Base-by-base conservation (phyloP, 176 grass and related monocot species). In the Zizania latifolia region DNA sequence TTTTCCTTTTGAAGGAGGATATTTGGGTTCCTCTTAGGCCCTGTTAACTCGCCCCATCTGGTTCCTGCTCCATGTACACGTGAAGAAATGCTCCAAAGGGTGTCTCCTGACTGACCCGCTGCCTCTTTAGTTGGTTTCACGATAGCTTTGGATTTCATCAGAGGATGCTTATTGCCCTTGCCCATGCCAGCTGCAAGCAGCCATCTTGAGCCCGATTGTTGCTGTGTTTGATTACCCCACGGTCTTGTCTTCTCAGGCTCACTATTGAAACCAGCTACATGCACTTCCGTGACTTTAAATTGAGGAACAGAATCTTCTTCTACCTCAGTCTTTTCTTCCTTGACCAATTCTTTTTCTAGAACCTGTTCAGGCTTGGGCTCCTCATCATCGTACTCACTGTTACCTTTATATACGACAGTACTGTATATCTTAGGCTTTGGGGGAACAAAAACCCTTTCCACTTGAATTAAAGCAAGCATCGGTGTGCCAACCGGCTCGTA, bases 381-480 rank as follows among this genome's bases (percentile, higher is more conserved):
- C 64, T 92, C 89, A 9, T 92, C 85, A 56, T 78, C 53, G 65
- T 86, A 79, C 68, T 89, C 86, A 5, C 59, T 89, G 72, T 86
- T 95, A 21, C 85, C 82, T 84, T 84, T 92, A 28, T 84, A 79
- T 17, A 73, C 79, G 21, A 99, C 69, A 29, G 82, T 84, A 82
- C 28, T 84, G 36, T 88, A 99, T 69, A 99, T 84, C 84, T 92
- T 99, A 34, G 89, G 95, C 77, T 99, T 99, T 48, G 95, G 89
- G 13, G 95, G 95, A 10, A 99, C 70, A 62, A 94, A 99, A 72
- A 99, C 91, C 33, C 95, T 86, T 67, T 99, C 95, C 24, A 99
- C 95, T 82, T 99, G 95, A 84, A 99, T 90, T 78, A 99, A 83
- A 41, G 95, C 51, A 65, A 99, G 91, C 92, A 99, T 99, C 23